Evolutionary conservation across 352 stramenopile species (phyloP).

Genomic region (Phytophthora crassamura): DNA sequence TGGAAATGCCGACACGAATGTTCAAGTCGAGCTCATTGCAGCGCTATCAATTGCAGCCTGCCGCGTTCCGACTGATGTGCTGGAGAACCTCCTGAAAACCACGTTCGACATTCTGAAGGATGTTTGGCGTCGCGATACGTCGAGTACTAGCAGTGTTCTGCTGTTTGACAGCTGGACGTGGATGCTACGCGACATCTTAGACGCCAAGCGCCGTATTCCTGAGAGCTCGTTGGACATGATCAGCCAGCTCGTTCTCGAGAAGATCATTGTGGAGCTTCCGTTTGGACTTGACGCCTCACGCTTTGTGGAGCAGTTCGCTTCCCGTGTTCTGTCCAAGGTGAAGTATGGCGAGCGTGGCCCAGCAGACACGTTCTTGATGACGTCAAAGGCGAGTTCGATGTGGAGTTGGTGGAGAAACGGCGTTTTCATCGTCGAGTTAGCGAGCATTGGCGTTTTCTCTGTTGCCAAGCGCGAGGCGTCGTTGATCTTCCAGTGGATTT

Average conservation of each 20-base stretch:
- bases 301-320: constrained; percentile 39
- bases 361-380: constrained; percentile 26
- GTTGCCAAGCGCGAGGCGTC: constrained; percentile 36
- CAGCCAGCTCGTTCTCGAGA: constrained; percentile 24
- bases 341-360: constrained; percentile 23
- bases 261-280: constrained; percentile 33
- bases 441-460: constrained; percentile 13
- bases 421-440: constrained; percentile 35
- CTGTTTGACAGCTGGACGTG: constrained; percentile 41
- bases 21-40: constrained; percentile 36
- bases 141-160: constrained; percentile 11
- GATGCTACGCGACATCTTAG: constrained; percentile 31
- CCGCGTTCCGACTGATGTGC: constrained; percentile 30
- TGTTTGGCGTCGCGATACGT: constrained; percentile 27
- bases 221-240: constrained; percentile 27
- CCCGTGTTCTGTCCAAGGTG: constrained; percentile 34
- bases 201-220: constrained; percentile 13
- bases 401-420: constrained; percentile 50
- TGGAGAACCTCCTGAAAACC: constrained; percentile 19
- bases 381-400: constrained; percentile 2
- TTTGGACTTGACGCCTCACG: constrained; percentile 15
- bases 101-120: constrained; percentile 32
- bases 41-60: constrained; percentile 27
- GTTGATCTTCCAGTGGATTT: constrained; percentile 41
- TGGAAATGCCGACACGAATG: constrained; percentile 11